Conservation (phyloP, 768 basidiomycete species). For the Grammothele lineata region DNA sequence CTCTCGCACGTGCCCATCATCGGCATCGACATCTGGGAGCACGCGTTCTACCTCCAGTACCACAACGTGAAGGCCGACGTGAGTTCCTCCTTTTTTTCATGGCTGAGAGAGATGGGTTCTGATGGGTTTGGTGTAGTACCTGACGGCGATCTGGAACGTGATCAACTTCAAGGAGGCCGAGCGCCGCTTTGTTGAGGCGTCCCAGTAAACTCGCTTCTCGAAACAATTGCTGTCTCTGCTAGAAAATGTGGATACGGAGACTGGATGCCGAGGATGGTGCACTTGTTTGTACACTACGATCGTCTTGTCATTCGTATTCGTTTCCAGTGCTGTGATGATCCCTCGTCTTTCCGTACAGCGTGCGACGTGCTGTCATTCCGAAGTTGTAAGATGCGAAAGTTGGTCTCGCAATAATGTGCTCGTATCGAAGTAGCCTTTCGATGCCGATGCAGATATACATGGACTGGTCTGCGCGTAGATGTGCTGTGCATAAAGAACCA, state of each 20-base stretch:
- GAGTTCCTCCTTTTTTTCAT: constrained; percentile 30
- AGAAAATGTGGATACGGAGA: not conserved
- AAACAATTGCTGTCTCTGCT: no score
- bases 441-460: no score
- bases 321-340: no score
- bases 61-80: constrained; percentile 93
- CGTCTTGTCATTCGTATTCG: not conserved
- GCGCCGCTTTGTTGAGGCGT: constrained; percentile 39
- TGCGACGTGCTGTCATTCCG: no score
- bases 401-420: no score
- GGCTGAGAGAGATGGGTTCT: no score
- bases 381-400: no score
- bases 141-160: constrained; percentile 93
- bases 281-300: constrained; percentile 4
- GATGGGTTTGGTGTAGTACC: constrained; percentile 53
- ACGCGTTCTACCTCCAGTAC: constrained; percentile 54
- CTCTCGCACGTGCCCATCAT: constrained; percentile 83
- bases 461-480: no score
- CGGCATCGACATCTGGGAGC: constrained; percentile 98
- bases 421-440: no score
- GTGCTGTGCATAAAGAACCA: no score
- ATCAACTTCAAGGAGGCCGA: constrained; percentile 96
- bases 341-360: no score
- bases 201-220: constrained; percentile 16
- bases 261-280: not conserved